Evolutionary conservation across 225 moss, liverwort and hornwort species (phyloP), one percentile per base, ranked within the genome.

Genomic region (Sphagnum contortum): DNA sequence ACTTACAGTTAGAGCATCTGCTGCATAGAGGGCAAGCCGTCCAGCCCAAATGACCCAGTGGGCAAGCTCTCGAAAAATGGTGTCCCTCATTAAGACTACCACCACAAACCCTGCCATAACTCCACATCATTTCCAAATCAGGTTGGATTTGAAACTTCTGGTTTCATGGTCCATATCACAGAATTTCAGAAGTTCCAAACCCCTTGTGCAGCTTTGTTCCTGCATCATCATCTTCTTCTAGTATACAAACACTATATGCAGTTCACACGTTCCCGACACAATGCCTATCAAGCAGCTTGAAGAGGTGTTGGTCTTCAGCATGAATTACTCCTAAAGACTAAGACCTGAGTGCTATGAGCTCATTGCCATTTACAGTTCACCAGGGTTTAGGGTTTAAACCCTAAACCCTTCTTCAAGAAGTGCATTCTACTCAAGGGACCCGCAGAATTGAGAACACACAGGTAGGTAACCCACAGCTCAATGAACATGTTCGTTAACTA

Each of bases 1-100:
- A 71, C 85, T 85, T 69, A 85, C 85, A 49, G 68, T 66, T 66
- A 79, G 29, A 62, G 71, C 72, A 74, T 85, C 81, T 29, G 69
- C 49, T n/a, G 65, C 44, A 48, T 55, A 68, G 49, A 77, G 61
- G 44, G 72, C 76, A 12, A 81, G n/a, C 57, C 57, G 76, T 61
- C 73, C 65, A 14, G 75, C 76, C 67, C 52, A 48, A 48, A 81
- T 66, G 51, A 74, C 76, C 81, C 78, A 72, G 60, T 49, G 13
- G 62, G 75, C 76, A 48, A 85, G 1, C 55, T 75, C 78, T 69
- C 64, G 72, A 57, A 73, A n/a, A 50, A 81, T 69, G 12, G 67
- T 67, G n/a, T 71, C 81, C 58, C 81, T 78, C 85, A 76, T 72
- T 61, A 85, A 74, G 50, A 81, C 60, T 44, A 81, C 45, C 9